Percentiles rank a stretch among this genome's conserved stretches.
Conservation (phyloP, 805 yeast species). For the Saturnispora diversa region DNA sequence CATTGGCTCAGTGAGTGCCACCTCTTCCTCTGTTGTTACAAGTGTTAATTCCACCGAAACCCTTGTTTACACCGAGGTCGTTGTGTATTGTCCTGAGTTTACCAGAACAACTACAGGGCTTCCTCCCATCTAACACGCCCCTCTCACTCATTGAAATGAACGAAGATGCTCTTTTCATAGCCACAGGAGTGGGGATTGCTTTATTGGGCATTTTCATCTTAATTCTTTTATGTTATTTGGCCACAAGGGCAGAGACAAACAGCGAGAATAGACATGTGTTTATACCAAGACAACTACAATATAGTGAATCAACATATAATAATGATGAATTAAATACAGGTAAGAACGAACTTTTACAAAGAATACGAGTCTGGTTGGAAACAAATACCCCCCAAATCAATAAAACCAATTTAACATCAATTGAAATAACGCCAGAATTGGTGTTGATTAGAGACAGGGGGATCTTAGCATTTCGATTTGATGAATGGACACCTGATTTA, state of each 20-base stretch:
- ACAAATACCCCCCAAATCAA: neutral
- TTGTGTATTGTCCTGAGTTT: too few species aligned
- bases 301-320: neutral
- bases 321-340: neutral
- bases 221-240: neutral
- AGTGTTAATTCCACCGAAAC: too few species aligned
- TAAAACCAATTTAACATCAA: slow-evolving; percentile 6
- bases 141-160: neutral
- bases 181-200: neutral
- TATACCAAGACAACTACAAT: neutral
- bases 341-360: neutral
- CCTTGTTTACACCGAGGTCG: too few species aligned
- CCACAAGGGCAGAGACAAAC: neutral
- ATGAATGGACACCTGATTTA: slow-evolving; percentile 27
- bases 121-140: too few species aligned
- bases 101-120: too few species aligned
- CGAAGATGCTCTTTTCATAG: neutral
- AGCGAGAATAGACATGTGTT: neutral
- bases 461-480: slow-evolving; percentile 28
- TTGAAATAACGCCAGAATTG: slow-evolving; percentile 24
- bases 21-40: too few species aligned
- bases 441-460: slow-evolving; percentile 31
- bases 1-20: too few species aligned
- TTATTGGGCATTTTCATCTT: neutral
- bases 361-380: neutral